Evolutionary conservation across 495 filamentous ascomycete species (phyloP), one percentile per base, ranked within the genome.

Genomic region (Annulohypoxylon maeteangense): DNA sequence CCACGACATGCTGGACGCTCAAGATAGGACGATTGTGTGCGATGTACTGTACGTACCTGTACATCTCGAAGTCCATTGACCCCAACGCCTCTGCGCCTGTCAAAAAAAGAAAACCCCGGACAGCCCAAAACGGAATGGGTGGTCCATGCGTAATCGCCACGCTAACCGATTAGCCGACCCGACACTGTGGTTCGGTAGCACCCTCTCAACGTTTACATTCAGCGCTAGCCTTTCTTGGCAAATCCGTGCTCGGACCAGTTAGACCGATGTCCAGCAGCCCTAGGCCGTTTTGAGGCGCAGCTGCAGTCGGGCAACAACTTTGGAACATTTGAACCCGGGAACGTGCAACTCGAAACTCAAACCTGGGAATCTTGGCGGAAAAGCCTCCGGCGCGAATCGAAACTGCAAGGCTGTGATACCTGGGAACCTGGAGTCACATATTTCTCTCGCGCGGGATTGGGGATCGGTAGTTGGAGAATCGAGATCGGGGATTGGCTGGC

Each of bases 121-220:
- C n/a, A 6, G 40, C 40, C n/a, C 14, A 7, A 40, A 4, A 40
- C 11, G 36, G 36, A 16, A 1, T 0, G n/a, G n/a, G 40, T 44
- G 40, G 40, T 7, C 40, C 40, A 18, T 44, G 40, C 40, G 40
- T 16, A 1, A n/a, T 11, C n/a, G 2, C 2, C 40, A 7, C 23
- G 45, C 8, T 50, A 25, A 27, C 11, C 23, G 50, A 60, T 34
- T 64, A 70, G 59, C 51, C 62, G 67, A 55, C 67, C 67, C 67
- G 67, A 70, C 67, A 54, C 50, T 55, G 45, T 60, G 67, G 67
- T 38, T 45, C 40, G n/a, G 53, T 44, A 44, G 45, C 61, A 44
- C 63, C 55, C 55, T 16, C 27, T 16, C 47, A 45, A 59, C 10
- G 18, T 14, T 40, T 1, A 29, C 27, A 6, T 8, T 11, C 4